These are phyloP conservation scores for Penicillium nucicola DNA, from an alignment of 495 filamentous ascomycete species.

Conservation along the genomic window DNA sequence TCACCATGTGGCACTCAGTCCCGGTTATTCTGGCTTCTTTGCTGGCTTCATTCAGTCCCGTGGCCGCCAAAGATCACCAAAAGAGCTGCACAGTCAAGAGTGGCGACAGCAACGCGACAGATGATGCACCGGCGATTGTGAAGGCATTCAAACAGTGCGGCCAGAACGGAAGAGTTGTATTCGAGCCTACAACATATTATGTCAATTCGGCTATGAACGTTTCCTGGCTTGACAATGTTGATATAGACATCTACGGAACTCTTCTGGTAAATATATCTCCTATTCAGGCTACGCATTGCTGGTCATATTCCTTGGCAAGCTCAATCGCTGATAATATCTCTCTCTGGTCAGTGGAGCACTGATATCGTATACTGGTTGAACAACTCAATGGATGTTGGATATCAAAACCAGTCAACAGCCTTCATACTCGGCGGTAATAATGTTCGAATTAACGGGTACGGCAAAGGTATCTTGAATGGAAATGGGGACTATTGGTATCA, in stretches of 20 bases:
- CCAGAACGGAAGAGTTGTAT: conserved; percentile 33
- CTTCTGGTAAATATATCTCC: conserved; percentile 10
- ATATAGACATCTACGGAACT: conserved; percentile 39
- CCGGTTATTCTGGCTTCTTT: not conserved
- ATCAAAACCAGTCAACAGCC: conserved; percentile 49
- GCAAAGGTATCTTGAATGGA: conserved; percentile 39
- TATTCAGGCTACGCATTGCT: too few relatives aligned
- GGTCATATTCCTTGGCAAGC: too few relatives aligned
- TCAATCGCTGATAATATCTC: too few relatives aligned
- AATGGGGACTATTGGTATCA: conserved; percentile 45
- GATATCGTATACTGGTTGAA: conserved; percentile 47
- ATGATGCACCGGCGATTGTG: conserved; percentile 39
- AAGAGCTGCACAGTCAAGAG: not conserved
- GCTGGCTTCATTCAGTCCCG: not conserved
- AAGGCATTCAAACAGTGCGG: conserved; percentile 40
- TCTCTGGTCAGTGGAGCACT: conserved; percentile 32
- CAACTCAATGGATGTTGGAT: conserved; percentile 39
- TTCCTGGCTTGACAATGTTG: conserved; percentile 36
- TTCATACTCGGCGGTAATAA: conserved; percentile 45
- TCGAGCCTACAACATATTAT: conserved; percentile 35
- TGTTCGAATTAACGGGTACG: conserved; percentile 35
- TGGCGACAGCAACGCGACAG: conserved; percentile 7
- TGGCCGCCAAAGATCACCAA: not conserved
- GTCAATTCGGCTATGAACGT: conserved; percentile 43
- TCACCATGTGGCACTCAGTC: not conserved